Conservation (phyloP, 306 rosid genomes). For the Gillenia trifoliata region DNA sequence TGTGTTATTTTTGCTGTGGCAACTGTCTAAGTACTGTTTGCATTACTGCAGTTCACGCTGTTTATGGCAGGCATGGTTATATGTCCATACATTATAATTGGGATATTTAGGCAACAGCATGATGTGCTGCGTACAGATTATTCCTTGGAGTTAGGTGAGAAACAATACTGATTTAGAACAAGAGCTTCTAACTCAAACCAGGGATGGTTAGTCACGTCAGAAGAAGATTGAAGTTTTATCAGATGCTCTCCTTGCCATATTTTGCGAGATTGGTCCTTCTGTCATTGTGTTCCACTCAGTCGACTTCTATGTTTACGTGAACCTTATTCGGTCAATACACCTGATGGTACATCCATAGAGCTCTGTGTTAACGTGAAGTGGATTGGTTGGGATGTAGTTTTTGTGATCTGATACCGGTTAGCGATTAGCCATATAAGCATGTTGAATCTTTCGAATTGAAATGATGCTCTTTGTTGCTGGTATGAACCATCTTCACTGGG, state of each 20-base stretch:
- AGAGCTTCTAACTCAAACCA: slow-evolving; percentile 45
- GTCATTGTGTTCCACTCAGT: slow-evolving; percentile 31
- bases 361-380: slow-evolving; percentile 18
- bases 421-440: background rate
- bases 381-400: slow-evolving; percentile 23
- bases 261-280: slow-evolving; percentile 21
- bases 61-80: slow-evolving; percentile 97
- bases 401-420: background rate
- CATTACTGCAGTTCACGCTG: slow-evolving; percentile 78
- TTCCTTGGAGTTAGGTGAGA: slow-evolving; percentile 32
- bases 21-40: slow-evolving; percentile 23
- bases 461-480: slow-evolving; percentile 4
- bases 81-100: slow-evolving; percentile 68
- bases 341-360: slow-evolving; percentile 23
- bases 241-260: slow-evolving; percentile 33
- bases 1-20: slow-evolving; percentile 7
- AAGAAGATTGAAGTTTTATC: slow-evolving; percentile 4
- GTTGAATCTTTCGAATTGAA: background rate
- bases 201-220: slow-evolving; percentile 29
- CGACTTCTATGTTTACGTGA: slow-evolving; percentile 13
- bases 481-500: slow-evolving; percentile 1
- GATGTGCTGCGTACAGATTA: slow-evolving; percentile 83
- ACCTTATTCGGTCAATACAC: slow-evolving; percentile 7
- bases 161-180: slow-evolving; percentile 51
- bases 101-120: slow-evolving; percentile 59